These are phyloP conservation scores for Kwoniella europaea DNA, from an alignment of 768 basidiomycete species.

Conservation along the genomic window DNA sequence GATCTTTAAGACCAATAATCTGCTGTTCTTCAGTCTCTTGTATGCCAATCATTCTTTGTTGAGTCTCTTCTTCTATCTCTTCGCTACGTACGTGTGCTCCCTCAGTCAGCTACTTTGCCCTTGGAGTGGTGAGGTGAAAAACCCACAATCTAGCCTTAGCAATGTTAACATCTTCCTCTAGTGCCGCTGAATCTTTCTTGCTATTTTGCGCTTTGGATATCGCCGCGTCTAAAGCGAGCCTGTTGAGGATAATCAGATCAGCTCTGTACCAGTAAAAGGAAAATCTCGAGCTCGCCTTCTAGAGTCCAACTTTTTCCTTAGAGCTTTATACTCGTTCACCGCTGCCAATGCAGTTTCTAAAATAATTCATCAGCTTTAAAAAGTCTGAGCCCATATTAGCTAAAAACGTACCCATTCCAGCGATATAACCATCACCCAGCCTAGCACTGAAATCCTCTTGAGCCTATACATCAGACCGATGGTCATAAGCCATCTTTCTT, in stretches of 20 bases:
- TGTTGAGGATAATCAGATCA: slow-evolving; percentile 50
- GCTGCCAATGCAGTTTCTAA: slow-evolving; percentile 67
- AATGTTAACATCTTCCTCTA: slow-evolving; percentile 78
- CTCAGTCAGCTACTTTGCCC: not conserved
- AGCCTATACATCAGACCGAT: slow-evolving; percentile 18
- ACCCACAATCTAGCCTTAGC: slow-evolving; percentile 76
- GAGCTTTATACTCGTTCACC: slow-evolving; percentile 79
- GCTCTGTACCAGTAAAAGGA: not conserved
- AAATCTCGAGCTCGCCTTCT: slow-evolving; percentile 66
- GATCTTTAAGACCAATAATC: slow-evolving; percentile 69
- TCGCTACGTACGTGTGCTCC: slow-evolving; percentile 64
- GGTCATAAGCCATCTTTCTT: not conserved
- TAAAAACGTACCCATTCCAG: slow-evolving; percentile 62
- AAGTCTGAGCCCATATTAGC: too few relatives aligned
- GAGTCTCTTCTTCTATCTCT: slow-evolving; percentile 82
- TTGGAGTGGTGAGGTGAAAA: not conserved
- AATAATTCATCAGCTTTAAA: not conserved
- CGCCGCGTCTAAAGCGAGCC: slow-evolving; percentile 79
- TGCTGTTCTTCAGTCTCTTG: slow-evolving; percentile 79
- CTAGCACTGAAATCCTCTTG: slow-evolving; percentile 80
- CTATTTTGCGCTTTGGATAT: slow-evolving; percentile 70
- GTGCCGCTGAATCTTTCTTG: slow-evolving; percentile 78
- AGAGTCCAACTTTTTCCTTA: slow-evolving; percentile 85
- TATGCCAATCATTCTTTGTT: slow-evolving; percentile 75
- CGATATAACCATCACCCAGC: slow-evolving; percentile 74